phyloP scores from a whole-genome alignment of 305 asterid genomes.

The Caryopteris hybrid region DNA sequence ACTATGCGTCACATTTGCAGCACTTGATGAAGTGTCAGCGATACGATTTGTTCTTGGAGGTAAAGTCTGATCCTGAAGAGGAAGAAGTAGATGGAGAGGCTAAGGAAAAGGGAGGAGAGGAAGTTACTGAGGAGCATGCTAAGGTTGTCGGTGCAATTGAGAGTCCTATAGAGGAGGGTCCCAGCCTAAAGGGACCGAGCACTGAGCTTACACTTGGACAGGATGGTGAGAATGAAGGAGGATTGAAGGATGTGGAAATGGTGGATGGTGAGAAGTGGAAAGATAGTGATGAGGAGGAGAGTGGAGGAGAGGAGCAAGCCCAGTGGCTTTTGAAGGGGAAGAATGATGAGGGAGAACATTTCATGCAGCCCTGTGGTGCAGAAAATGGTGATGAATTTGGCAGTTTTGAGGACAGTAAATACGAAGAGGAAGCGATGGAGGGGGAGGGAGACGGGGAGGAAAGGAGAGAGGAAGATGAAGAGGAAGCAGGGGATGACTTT shows the following conservation, averaged over 20 bases:
- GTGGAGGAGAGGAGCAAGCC: slow-evolving; percentile 15
- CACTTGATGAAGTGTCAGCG: slow-evolving; percentile 60
- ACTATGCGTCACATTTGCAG: slow-evolving; percentile 84
- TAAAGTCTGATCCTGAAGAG: slow-evolving; percentile 11
- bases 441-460: slow-evolving; percentile 26
- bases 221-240: slow-evolving; percentile 41
- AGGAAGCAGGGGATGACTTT: slow-evolving; percentile 31
- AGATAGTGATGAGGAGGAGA: slow-evolving; percentile 25
- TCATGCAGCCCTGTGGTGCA: slow-evolving; percentile 37
- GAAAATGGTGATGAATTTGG: slow-evolving; percentile 26
- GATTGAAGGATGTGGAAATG: slow-evolving; percentile 24
- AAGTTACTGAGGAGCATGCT: slow-evolving; percentile 16
- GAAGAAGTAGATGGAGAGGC: slow-evolving; percentile 28
- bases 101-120: slow-evolving; percentile 33
- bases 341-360: slow-evolving; percentile 32
- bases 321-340: slow-evolving; percentile 47
- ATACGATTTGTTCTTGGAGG: slow-evolving; percentile 19
- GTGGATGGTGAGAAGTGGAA: slow-evolving; percentile 28
- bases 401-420: slow-evolving; percentile 21
- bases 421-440: slow-evolving; percentile 26
- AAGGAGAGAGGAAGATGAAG: slow-evolving; percentile 21
- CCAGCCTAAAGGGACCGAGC: slow-evolving; percentile 31
- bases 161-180: slow-evolving; percentile 10
- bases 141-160: slow-evolving; percentile 16
- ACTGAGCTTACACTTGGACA: slow-evolving; percentile 68